Conservation (phyloP, 2,329 filamentous ascomycete species). For the Tolypocladium endophyticum region DNA sequence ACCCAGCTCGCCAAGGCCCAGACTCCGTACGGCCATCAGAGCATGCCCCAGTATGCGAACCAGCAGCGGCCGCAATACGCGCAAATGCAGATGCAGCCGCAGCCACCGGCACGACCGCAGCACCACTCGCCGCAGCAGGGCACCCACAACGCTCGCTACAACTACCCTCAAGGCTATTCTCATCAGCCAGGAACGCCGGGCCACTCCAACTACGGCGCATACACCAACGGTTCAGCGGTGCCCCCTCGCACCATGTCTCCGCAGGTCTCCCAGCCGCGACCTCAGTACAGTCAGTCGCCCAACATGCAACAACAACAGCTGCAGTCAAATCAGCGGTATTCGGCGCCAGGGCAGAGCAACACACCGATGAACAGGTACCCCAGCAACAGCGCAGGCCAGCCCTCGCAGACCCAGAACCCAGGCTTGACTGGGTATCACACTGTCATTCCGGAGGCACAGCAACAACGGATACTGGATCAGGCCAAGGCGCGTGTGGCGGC, state of each 20-base stretch:
- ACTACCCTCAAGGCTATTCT: conserved; percentile 26
- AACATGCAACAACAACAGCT: conserved; percentile 17
- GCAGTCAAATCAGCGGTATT: conserved; percentile 17
- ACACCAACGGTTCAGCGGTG: conserved; percentile 32
- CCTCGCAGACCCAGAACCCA: conserved; percentile 21
- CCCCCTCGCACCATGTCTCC: conserved; percentile 33
- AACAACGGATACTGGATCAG: conserved; percentile 40
- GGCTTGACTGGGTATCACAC: conserved; percentile 36
- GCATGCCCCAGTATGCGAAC: conserved; percentile 34
- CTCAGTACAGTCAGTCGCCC: conserved; percentile 28
- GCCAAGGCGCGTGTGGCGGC: conserved; percentile 36
- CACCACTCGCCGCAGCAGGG: conserved; percentile 19
- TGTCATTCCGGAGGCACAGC: conserved; percentile 37
- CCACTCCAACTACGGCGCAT: conserved; percentile 24
- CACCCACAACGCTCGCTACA: conserved; percentile 31
- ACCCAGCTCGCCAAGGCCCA: conserved; percentile 42
- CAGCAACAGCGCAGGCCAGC: conserved; percentile 18
- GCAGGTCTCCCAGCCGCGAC: conserved; percentile 26
- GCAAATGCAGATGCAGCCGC: conserved; percentile 20
- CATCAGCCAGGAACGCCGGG: conserved; percentile 25
- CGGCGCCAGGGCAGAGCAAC: conserved; percentile 18
- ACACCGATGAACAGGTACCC: conserved; percentile 21
- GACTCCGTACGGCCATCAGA: conserved; percentile 40
- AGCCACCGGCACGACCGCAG: background rate
- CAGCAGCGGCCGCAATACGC: conserved; percentile 34